phyloP scores from a whole-genome alignment of 73 alveolate species.

The Durusdinium trenchii region DNA sequence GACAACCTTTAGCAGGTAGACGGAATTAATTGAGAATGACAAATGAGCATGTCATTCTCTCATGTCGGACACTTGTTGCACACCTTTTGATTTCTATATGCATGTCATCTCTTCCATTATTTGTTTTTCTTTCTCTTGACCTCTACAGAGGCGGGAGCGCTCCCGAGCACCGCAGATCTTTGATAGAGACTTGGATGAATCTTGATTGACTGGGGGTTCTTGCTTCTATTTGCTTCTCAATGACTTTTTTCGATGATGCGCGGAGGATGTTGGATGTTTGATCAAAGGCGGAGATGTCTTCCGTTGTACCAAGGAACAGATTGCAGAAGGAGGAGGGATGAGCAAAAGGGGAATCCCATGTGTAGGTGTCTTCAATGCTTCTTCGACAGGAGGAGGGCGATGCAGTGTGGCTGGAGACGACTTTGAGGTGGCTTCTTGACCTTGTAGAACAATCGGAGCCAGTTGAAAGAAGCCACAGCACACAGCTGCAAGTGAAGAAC shows the following conservation, averaged over 20 bases:
- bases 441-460: neutral
- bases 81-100: too few species aligned
- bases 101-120: too few species aligned
- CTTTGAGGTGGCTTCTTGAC: neutral
- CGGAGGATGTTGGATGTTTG: neutral
- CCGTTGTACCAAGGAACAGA: constrained; percentile 22
- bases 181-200: neutral
- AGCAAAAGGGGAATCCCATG: neutral
- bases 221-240: neutral
- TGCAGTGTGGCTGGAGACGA: constrained; percentile 51
- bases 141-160: too few species aligned
- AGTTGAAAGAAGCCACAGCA: too few species aligned
- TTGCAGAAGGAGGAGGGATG: constrained; percentile 35
- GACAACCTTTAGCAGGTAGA: neutral
- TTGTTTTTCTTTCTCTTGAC: neutral
- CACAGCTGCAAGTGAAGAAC: too few species aligned
- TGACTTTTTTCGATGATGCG: neutral
- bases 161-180: constrained; percentile 13
- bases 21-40: neutral
- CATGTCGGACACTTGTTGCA: neutral
- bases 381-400: neutral
- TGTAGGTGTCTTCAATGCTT: neutral
- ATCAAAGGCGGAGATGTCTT: neutral
- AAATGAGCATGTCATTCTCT: neutral
- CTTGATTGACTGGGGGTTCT: neutral